These are phyloP conservation scores for Naganishia vishniacii DNA, from an alignment of 768 basidiomycete genomes.

Conservation along the genomic window DNA sequence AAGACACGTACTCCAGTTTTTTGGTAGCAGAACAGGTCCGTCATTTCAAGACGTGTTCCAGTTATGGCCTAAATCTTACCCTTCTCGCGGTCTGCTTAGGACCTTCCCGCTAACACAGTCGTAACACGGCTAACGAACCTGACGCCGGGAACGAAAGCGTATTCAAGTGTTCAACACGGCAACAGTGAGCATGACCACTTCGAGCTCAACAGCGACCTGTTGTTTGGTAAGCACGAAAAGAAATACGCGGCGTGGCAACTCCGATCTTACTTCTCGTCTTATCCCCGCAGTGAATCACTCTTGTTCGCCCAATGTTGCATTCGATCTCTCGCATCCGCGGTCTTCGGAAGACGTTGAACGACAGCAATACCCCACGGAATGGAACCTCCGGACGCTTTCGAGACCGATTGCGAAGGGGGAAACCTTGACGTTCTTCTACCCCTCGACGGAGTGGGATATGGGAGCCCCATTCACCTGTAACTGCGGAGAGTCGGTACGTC, in stretches of 20 bases:
- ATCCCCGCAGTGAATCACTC: slow-evolving; percentile 57
- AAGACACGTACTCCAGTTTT: slow-evolving; percentile 41
- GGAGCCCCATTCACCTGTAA: slow-evolving; percentile 59
- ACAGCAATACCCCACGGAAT: slow-evolving; percentile 43
- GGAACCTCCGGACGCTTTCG: slow-evolving; percentile 54
- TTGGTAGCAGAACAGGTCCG: slow-evolving; percentile 41
- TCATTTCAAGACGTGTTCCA: background rate
- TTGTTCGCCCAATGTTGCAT: slow-evolving; percentile 59
- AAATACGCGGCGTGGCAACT: no score
- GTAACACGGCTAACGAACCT: slow-evolving; percentile 38
- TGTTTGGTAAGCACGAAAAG: slow-evolving; percentile 54
- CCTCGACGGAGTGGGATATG: slow-evolving; percentile 67
- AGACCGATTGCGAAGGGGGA: slow-evolving; percentile 47
- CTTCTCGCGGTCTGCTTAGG: slow-evolving; percentile 27
- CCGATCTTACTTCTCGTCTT: background rate
- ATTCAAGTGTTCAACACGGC: slow-evolving; percentile 58
- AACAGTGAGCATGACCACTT: slow-evolving; percentile 53
- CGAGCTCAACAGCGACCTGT: slow-evolving; percentile 59
- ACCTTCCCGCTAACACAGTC: slow-evolving; percentile 34
- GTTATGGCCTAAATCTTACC: background rate
- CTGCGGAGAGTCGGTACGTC: slow-evolving; percentile 53
- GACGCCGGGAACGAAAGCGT: slow-evolving; percentile 50
- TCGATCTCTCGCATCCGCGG: slow-evolving; percentile 52
- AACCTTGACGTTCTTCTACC: slow-evolving; percentile 61
- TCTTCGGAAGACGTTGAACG: background rate